Conservation (phyloP, 768 basidiomycete genomes). For the Tylopilus subfusipes region DNA sequence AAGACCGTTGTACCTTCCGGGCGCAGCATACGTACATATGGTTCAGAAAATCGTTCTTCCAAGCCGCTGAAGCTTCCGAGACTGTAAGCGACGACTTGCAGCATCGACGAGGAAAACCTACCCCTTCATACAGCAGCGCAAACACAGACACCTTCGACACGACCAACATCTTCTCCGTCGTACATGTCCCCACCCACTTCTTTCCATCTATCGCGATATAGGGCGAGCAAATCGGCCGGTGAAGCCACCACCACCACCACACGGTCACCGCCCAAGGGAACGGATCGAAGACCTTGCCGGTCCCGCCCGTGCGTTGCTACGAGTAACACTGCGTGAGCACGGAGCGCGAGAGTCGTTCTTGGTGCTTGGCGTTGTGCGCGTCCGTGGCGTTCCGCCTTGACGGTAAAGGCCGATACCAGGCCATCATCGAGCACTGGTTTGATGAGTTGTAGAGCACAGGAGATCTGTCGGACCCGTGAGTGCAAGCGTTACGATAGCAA, state of each 20-base stretch:
- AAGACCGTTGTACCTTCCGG: no score
- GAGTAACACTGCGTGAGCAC: slow-evolving; percentile 34
- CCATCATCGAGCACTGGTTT: background rate
- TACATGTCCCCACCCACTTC: slow-evolving; percentile 28
- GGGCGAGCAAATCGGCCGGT: slow-evolving; percentile 34
- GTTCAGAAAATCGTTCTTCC: background rate
- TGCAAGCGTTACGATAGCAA: background rate
- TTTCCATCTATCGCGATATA: slow-evolving; percentile 38
- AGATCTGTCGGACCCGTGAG: background rate
- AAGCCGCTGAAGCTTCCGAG: background rate
- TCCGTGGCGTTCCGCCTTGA: slow-evolving; percentile 24
- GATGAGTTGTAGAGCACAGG: background rate
- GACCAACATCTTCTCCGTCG: background rate
- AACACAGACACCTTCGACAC: slow-evolving; percentile 2
- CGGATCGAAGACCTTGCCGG: slow-evolving; percentile 36
- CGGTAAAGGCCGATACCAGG: slow-evolving; percentile 19
- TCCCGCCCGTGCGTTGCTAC: slow-evolving; percentile 39
- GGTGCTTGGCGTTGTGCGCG: slow-evolving; percentile 24
- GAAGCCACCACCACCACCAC: slow-evolving; percentile 38
- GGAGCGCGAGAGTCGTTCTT: slow-evolving; percentile 15
- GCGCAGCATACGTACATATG: no score
- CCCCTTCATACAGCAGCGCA: background rate
- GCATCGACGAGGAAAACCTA: background rate
- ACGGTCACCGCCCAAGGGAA: slow-evolving; percentile 37
- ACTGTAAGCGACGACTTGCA: background rate